These are phyloP conservation scores for Oryza coarctata DNA, from an alignment of 176 grass and related monocot genomes.

Conservation along the genomic window DNA sequence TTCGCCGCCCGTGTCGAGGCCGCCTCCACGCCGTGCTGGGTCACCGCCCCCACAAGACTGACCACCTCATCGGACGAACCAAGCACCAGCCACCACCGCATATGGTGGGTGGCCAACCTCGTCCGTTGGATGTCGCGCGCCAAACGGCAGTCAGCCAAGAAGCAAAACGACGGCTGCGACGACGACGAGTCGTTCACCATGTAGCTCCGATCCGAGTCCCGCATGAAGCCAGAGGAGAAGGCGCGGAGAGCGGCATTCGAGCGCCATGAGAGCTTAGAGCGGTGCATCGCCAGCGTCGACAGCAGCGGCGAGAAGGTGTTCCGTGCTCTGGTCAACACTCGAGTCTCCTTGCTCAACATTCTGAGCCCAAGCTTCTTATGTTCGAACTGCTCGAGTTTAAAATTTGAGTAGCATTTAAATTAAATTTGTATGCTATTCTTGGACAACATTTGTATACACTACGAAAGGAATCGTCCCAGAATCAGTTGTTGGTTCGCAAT, in stretches of 20 bases:
- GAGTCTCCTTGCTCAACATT: constrained; percentile 75
- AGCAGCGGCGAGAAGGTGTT: constrained; percentile 58
- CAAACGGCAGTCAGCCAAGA: constrained; percentile 49
- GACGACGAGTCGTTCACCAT: constrained; percentile 17
- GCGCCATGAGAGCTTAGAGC: constrained; percentile 48
- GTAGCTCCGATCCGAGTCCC: constrained; percentile 31
- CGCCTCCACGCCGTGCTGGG: constrained; percentile 40
- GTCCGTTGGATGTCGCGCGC: constrained; percentile 65
- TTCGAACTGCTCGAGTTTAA: background rate
- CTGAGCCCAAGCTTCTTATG: constrained; percentile 53
- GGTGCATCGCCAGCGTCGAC: constrained; percentile 55
- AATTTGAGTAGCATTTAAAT: background rate
- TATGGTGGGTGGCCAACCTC: constrained; percentile 67
- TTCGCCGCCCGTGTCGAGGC: constrained; percentile 31
- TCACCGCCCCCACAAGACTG: background rate
- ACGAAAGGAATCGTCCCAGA: background rate
- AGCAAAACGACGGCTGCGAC: background rate
- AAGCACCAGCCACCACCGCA: constrained; percentile 11
- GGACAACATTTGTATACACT: constrained; percentile 34
- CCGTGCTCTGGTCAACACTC: constrained; percentile 49
- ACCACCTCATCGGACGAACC: background rate
- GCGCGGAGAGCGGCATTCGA: constrained; percentile 36
- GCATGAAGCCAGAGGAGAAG: constrained; percentile 44
- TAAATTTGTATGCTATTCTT: background rate
- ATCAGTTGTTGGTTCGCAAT: constrained; percentile 15